A percentile compares a stretch with the other conserved stretches of the same genome.
These are phyloP conservation scores for Physaria fendleri DNA, from an alignment of 345 rosid genomes.

Conservation along the genomic window DNA sequence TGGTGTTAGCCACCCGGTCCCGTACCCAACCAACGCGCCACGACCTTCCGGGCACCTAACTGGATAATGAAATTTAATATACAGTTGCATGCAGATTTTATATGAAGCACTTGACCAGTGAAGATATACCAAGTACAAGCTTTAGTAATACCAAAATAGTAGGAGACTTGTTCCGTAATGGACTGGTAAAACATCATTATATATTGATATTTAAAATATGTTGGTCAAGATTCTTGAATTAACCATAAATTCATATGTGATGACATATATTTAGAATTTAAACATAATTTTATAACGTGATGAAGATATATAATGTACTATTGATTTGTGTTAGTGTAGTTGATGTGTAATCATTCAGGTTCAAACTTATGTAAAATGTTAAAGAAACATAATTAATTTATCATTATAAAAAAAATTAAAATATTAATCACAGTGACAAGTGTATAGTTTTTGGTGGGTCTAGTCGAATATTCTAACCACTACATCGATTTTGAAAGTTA, in stretches of 20 bases:
- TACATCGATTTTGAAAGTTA: background rate
- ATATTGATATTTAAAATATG: background rate
- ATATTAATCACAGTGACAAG: background rate
- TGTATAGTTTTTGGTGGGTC: background rate
- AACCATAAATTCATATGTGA: background rate
- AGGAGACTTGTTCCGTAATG: background rate
- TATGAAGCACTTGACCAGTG: background rate
- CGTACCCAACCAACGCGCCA: too few relatives aligned
- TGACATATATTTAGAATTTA: background rate
- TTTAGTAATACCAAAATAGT: background rate
- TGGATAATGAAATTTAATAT: constrained; percentile 4
- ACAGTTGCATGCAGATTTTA: background rate
- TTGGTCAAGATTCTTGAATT: background rate
- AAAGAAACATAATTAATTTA: too few relatives aligned
- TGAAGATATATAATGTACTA: background rate
- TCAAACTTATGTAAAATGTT: too few relatives aligned
- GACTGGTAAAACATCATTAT: background rate
- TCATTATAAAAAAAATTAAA: too few relatives aligned
- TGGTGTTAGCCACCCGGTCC: too few relatives aligned
- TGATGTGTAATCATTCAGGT: background rate
- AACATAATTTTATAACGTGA: background rate
- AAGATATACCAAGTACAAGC: background rate
- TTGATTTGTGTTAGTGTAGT: background rate
- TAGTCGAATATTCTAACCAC: constrained; percentile 12
- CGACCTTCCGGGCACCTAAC: too few relatives aligned